A percentile compares a stretch with the other conserved stretches of the same genome.
Evolutionary conservation across 78 protist species (phyloP).

Genomic region (Pigoraptor vietnamica): DNA sequence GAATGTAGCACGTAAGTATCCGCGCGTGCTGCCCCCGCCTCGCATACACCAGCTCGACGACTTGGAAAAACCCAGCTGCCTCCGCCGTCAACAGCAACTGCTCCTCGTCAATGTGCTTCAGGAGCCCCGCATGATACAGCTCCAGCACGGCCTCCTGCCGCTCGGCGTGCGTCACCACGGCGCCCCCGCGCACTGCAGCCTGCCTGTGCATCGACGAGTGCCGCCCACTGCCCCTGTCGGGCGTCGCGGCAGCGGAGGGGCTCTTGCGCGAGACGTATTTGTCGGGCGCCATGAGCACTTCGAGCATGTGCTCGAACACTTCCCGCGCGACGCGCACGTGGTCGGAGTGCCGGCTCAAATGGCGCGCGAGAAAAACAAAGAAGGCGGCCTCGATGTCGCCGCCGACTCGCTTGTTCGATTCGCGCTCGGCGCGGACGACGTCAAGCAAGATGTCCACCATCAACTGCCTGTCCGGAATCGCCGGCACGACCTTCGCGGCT

Average conservation of each 20-base stretch:
- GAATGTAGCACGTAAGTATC: background rate
- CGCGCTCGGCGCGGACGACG: background rate
- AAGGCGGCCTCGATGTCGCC: background rate
- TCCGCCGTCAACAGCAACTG: background rate
- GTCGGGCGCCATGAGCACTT: background rate
- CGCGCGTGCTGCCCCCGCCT: background rate
- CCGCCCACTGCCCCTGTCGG: too few relatives aligned
- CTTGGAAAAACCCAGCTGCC: background rate
- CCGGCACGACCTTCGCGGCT: background rate
- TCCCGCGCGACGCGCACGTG: background rate
- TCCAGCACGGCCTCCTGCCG: background rate
- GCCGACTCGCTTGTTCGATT: background rate
- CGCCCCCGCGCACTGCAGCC: too few relatives aligned
- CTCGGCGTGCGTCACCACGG: background rate
- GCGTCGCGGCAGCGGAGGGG: too few relatives aligned
- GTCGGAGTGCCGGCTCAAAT: background rate
- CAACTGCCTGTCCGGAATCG: background rate
- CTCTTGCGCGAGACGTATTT: background rate
- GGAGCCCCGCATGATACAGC: background rate
- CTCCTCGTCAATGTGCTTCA: background rate
- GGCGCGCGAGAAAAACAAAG: background rate
- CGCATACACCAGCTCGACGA: background rate
- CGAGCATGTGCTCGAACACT: background rate
- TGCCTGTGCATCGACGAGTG: too few relatives aligned
- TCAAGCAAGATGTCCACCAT: background rate